Evolutionary conservation across 768 basidiomycete species (phyloP), one percentile per base, ranked within the genome.

Genomic region (Suillus ampliporus): DNA sequence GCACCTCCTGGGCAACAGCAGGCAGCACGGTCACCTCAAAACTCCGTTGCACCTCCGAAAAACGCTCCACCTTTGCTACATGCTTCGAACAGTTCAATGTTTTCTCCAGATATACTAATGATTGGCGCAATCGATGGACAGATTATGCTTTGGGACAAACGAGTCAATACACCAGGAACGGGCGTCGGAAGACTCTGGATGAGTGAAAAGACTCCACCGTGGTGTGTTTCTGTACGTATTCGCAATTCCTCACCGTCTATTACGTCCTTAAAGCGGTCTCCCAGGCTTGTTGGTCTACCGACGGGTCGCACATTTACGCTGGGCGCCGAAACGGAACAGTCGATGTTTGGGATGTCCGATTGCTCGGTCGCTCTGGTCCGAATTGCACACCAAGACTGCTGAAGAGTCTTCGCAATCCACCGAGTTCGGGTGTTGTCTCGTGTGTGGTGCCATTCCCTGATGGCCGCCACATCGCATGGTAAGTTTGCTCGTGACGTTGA

Each of bases 331-430:
- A 96, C 67, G 93, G 93, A 26, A 89, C 91, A 1, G 86, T 99
- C 56, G 94, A 97, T 70, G 86, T 97, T 17, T 99, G 94, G 92
- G 97, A 99, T 72, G 88, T 96, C 10, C 89, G 96, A n/a, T 80
- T 87, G 63, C 78, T 91, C 14, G 94, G 94, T 9, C 79, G 81
- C 31, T 80, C 86, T 59, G 86, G 87, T 0, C 84, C 85, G 50
- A 71, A 74, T 6, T 83, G 82, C 60, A 87, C 89, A n/a, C 94
- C 95, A 14, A 86, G 88, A 58, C 74, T 95, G 51, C 74, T 95
- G 61, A 94, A 90, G 73, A 94, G 89, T 6, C 79, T 98, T 61
- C 86, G 90, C 37, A 97, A 96, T 72, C 95, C 95, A 2, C 69
- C 84, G 28, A 94, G 93, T 68, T 95, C 95, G 28, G 95, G 96